Evolutionary conservation across 2,329 filamentous ascomycete species (phyloP).

Genomic region (Spiromastix sp.): DNA sequence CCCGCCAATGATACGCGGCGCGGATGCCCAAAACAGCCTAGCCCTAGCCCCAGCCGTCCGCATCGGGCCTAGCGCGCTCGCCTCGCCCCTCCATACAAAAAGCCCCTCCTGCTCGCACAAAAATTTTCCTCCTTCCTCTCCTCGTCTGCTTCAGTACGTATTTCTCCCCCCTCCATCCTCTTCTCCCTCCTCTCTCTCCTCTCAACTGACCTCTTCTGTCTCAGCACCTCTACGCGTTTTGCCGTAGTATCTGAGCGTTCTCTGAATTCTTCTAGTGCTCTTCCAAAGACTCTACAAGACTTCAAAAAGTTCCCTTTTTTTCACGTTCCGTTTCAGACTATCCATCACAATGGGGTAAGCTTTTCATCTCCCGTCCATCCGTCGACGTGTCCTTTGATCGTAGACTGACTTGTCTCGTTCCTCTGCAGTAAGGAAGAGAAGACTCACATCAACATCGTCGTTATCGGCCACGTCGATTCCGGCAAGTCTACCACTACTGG

Average conservation of each 20-base stretch:
- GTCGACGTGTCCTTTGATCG: conserved; percentile 5
- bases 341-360: conserved; percentile 53
- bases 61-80: conserved; percentile 22
- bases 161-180: conserved; percentile 20
- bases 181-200: conserved; percentile 15
- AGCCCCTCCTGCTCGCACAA: conserved; percentile 30
- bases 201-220: conserved; percentile 20
- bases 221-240: conserved; percentile 41
- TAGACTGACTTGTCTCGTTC: conserved; percentile 5
- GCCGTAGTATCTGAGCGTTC: conserved; percentile 43
- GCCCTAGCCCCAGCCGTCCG: conserved; percentile 8
- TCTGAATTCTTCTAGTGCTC: conserved; percentile 35
- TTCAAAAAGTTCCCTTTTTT: conserved; percentile 21
- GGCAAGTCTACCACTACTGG: conserved; percentile 96
- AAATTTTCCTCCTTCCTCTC: conserved; percentile 24
- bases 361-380: conserved; percentile 9
- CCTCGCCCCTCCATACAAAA: conserved; percentile 39
- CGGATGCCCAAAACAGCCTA: conserved; percentile 7
- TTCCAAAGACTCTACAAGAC: conserved; percentile 39
- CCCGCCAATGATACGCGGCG: conserved; percentile 19
- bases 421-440: conserved; percentile 78
- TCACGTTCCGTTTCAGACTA: conserved; percentile 19
- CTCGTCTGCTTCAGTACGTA: conserved; percentile 38
- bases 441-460: conserved; percentile 94
- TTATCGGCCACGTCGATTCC: conserved; percentile 99